Evolutionary conservation across 306 rosid species (phyloP), one percentile per base, ranked within the genome.

Genomic region (Albizia julibrissin): DNA sequence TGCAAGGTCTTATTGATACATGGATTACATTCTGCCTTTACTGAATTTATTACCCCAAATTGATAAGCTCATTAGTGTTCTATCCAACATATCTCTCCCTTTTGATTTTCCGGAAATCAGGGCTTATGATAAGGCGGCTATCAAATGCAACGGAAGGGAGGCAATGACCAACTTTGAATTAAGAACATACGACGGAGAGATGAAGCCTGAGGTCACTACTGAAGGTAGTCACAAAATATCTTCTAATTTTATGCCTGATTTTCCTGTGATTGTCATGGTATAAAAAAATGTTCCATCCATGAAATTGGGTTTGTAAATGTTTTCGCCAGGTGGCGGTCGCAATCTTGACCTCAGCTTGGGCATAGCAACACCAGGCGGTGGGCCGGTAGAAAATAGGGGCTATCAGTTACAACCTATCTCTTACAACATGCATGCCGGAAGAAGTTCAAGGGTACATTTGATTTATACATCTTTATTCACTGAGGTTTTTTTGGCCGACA

Each of bases 91-190:
- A 72, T 90, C 85, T 91, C 84, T 87, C 87, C 91, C 93, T 92
- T 89, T 92, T 92, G 89, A 78, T 89, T 92, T 93, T 92, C 88
- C 89, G 91, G 87, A 93, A 91, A 87, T 73, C 84, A 96, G 99
- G 99, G 99, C 98, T 81, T 96, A 96, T 84, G 99, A 96, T 88
- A 93, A 92, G 84, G 98, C 98, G 65, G 99, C 99, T 43, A 90
- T 96, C 92, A 88, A 91, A 85, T 93, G 97, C 87, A 96, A 93
- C 76, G 99, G 99, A 83, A 92, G 94, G 90, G 99, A 93, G 82
- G 99, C 97, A 4, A 92, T 96, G 79, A 96, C 99, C 58, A 96
- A 96, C 94, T 96, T 96, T 82, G 98, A 92, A 86, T 89, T 92
- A 46, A 90, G 97, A 80, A 78, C 92, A 43, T 96, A 96, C 77